Conservation (phyloP, 139 green algal species). For the Spirogloea muscicola region DNA sequence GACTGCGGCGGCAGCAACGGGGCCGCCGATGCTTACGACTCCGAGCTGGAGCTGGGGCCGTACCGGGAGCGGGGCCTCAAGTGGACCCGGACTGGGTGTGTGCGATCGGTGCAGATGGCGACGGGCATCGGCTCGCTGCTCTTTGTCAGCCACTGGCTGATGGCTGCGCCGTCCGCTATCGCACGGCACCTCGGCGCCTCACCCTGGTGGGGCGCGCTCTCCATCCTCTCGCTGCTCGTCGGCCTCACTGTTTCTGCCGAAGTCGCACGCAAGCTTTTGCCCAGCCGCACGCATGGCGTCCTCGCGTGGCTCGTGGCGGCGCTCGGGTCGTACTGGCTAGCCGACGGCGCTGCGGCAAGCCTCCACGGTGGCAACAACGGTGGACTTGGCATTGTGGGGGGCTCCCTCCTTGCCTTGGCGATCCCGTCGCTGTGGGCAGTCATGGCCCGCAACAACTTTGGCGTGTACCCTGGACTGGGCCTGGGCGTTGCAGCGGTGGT, state of each 20-base stretch:
- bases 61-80: background rate
- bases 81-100: constrained; percentile 1
- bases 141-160: constrained; percentile 36
- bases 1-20: too few species aligned
- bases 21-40: too few species aligned
- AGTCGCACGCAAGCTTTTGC: constrained; percentile 6
- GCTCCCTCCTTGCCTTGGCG: constrained; percentile 20
- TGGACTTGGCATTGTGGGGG: background rate
- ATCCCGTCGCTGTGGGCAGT: constrained; percentile 16
- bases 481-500: background rate
- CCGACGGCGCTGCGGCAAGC: background rate
- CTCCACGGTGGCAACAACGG: background rate
- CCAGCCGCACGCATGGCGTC: constrained; percentile 22
- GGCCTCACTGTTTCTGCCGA: constrained; percentile 25
- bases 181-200: constrained; percentile 19
- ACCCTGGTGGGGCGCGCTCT: constrained; percentile 24
- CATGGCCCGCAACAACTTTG: constrained; percentile 23
- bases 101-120: constrained; percentile 26
- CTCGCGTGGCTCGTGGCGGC: background rate
- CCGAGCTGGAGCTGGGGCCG: too few species aligned
- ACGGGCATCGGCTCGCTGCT: constrained; percentile 31
- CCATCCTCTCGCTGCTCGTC: constrained; percentile 1
- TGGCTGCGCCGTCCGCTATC: constrained; percentile 19
- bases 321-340: constrained; percentile 3
- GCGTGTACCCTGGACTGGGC: constrained; percentile 29